Evolutionary conservation across 1,284 basidiomycete species (phyloP), one percentile per base, ranked within the genome.

Genomic region (Marasmius sp.): DNA sequence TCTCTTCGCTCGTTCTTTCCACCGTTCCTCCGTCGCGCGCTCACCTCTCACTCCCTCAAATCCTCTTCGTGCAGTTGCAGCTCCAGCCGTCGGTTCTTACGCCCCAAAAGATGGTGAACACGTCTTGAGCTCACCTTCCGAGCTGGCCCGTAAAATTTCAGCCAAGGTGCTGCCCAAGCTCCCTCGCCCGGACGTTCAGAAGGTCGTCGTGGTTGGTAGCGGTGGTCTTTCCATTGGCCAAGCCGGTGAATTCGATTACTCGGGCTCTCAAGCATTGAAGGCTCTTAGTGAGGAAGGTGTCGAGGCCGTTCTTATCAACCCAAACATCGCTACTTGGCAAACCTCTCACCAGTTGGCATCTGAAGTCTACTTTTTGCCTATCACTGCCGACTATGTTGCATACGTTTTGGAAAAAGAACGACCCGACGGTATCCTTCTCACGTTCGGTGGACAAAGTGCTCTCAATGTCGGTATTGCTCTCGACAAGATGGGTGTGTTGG

Each of bases 161-260:
- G 93, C 95, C 20, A 93, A 91, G 70, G 95, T 97, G 52, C 82
- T 98, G 18, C 93, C 94, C 45, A 92, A 93, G 70, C 81, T 95
- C 39, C 87, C 90, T 43, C 86, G 91, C 38, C 91, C 94, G 33
- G 89, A 98, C 69, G 97, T 99, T 53, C 90, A 92, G 75, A 97
- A 97, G 74, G 97, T 99, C 56, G 85, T 99, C 64, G 94, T 99
- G 62, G 95, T 99, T 57, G 97, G 97, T 66, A 94, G 91, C 66
- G 97, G 97, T 71, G 97, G 97, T 65, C 88, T 99, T 55, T 92
- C 89, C 72, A 99, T 99, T 66, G 97, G 97, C 50, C 97, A 99
- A 77, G 97, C 97, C 5, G 97, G 97, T 76, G 97, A 99, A 78
- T 99, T 99, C 77, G 97, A 99, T 77, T 99, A 99, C 79, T 98